Conservation (phyloP, 1,284 basidiomycete genomes). For the Coniferiporia weirii region DNA sequence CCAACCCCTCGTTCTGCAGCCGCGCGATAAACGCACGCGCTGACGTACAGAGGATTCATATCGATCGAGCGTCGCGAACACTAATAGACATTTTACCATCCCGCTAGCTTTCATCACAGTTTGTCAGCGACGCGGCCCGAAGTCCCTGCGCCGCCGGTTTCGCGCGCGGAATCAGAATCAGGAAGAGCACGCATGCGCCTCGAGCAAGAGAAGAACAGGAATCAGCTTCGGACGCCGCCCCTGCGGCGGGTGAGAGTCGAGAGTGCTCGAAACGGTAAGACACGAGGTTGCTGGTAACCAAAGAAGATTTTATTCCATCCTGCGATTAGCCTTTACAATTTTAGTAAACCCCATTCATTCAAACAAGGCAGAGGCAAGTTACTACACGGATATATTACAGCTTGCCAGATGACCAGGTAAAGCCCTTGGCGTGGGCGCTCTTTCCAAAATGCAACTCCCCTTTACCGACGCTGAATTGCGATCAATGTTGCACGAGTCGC, state of each 20-base stretch:
- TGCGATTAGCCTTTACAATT: background rate
- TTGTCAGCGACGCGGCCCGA: constrained; percentile 3
- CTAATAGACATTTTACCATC: constrained; percentile 17
- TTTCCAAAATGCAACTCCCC: no score
- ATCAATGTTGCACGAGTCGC: background rate
- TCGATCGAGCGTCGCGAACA: constrained; percentile 12
- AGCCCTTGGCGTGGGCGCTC: background rate
- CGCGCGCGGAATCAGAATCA: background rate
- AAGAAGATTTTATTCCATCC: background rate
- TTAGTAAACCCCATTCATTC: background rate
- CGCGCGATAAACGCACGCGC: background rate
- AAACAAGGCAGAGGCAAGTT: background rate
- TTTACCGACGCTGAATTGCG: background rate
- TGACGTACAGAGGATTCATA: constrained; percentile 3
- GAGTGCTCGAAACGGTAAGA: background rate
- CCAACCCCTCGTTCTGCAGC: background rate
- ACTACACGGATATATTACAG: background rate
- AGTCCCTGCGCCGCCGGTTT: constrained; percentile 2
- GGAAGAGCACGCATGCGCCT: background rate
- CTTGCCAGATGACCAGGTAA: background rate
- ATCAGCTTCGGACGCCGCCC: background rate
- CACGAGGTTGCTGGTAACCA: background rate
- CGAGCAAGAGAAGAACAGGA: background rate
- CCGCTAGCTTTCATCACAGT: background rate
- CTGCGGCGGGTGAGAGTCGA: no score